Evolutionary conservation across 1,284 basidiomycete genomes (phyloP).

Genomic region (Omphalotus olearius): DNA sequence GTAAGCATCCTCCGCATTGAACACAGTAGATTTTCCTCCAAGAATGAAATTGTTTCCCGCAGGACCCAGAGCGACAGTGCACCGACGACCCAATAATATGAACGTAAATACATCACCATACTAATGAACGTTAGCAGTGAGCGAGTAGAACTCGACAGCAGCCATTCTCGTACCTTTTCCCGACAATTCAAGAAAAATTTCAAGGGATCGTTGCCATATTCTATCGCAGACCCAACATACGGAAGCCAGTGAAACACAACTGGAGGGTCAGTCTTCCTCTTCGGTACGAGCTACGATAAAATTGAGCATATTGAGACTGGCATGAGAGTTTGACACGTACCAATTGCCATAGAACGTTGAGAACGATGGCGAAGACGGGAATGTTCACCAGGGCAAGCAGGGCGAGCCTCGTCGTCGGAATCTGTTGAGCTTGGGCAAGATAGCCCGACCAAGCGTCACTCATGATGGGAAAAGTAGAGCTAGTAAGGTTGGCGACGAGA

Average conservation of each 20-base stretch:
- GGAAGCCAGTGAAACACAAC: conserved; percentile 83
- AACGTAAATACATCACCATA: conserved; percentile 91
- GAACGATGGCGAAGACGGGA: conserved; percentile 33
- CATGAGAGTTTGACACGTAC: conserved; percentile 22
- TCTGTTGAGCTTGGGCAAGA: conserved; percentile 38
- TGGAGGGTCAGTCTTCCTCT: conserved; percentile 62
- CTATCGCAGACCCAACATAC: conserved; percentile 71
- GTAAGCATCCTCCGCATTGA: conserved; percentile 97
- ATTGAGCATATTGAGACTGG: not conserved
- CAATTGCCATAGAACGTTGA: conserved; percentile 40
- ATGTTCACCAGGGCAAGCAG: conserved; percentile 33
- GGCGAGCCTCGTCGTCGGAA: conserved; percentile 29
- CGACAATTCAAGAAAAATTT: conserved; percentile 75
- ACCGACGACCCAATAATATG: conserved; percentile 81
- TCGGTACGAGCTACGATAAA: conserved; percentile 40
- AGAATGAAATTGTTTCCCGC: conserved; percentile 95
- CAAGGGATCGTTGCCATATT: conserved; percentile 82
- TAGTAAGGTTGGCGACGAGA: conserved; percentile 27
- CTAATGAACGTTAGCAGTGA: conserved; percentile 27
- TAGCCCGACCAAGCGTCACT: conserved; percentile 45
- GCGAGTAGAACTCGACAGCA: not conserved
- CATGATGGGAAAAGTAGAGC: conserved; percentile 28
- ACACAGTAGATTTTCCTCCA: conserved; percentile 88
- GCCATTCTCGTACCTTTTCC: conserved; percentile 64
- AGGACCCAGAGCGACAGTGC: conserved; percentile 90